These are phyloP conservation scores for Lipomyces chichibuensis DNA, from an alignment of 805 yeast species.

Conservation along the genomic window DNA sequence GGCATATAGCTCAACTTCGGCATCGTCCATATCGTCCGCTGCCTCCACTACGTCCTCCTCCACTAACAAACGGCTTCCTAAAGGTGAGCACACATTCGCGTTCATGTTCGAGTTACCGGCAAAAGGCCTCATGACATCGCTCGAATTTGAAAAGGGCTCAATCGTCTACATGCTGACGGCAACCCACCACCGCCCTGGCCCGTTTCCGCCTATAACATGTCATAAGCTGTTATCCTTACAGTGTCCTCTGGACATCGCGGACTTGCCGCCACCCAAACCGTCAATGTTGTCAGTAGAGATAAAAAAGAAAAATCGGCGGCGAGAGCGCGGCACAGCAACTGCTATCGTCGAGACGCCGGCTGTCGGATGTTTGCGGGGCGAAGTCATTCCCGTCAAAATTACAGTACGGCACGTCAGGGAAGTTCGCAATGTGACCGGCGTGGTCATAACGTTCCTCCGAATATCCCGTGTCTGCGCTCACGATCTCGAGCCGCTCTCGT, in stretches of 20 bases:
- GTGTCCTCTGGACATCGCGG: slow-evolving; percentile 74
- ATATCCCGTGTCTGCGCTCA: slow-evolving; percentile 69
- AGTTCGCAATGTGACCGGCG: slow-evolving; percentile 68
- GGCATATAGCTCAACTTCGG: neutral
- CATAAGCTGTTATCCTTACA: slow-evolving; percentile 63
- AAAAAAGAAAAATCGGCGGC: slow-evolving; percentile 42
- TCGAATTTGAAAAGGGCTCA: slow-evolving; percentile 85
- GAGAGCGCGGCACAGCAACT: slow-evolving; percentile 48
- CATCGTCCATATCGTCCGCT: neutral
- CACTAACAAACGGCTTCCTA: slow-evolving; percentile 17
- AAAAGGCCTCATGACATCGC: slow-evolving; percentile 69
- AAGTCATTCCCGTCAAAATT: slow-evolving; percentile 71
- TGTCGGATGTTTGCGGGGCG: slow-evolving; percentile 79
- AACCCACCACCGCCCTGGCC: slow-evolving; percentile 38
- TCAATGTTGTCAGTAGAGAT: slow-evolving; percentile 66
- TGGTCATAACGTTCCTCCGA: slow-evolving; percentile 77
- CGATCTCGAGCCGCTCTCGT: slow-evolving; percentile 61
- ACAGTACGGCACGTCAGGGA: slow-evolving; percentile 69
- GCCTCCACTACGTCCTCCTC: neutral
- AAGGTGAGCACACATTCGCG: slow-evolving; percentile 86
- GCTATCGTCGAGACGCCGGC: slow-evolving; percentile 54
- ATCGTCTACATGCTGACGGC: slow-evolving; percentile 67
- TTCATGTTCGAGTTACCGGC: slow-evolving; percentile 81
- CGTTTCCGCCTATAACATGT: slow-evolving; percentile 44
- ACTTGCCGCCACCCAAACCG: slow-evolving; percentile 66